Evolutionary conservation across 116 monocot species (phyloP).

Genomic region (Posidonia oceanica): DNA sequence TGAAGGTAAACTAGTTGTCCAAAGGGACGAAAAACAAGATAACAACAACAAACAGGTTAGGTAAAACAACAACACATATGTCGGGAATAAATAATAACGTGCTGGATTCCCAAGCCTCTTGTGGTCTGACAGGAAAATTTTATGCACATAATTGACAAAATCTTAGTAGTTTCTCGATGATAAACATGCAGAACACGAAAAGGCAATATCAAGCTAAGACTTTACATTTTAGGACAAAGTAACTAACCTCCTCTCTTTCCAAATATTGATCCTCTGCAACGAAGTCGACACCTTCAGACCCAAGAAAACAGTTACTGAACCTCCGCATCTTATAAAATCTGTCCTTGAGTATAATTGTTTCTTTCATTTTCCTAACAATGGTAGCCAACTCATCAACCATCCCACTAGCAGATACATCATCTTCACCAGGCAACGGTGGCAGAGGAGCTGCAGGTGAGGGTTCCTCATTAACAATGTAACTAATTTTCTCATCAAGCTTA

Average conservation of each 20-base stretch:
- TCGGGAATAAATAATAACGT: too few species aligned
- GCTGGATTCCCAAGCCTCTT: too few species aligned
- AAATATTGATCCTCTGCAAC: constrained; percentile 77
- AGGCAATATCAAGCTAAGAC: too few species aligned
- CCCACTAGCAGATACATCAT: constrained; percentile 71
- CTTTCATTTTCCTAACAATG: constrained; percentile 76
- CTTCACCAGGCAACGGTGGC: constrained; percentile 87
- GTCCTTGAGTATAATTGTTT: constrained; percentile 45
- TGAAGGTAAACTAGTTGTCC: too few species aligned
- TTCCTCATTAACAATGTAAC: constrained; percentile 37
- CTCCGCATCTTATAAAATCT: constrained; percentile 75
- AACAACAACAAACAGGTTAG: too few species aligned
- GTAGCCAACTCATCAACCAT: constrained; percentile 75
- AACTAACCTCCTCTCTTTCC: constrained; percentile 79
- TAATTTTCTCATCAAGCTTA: constrained; percentile 52
- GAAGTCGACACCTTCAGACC: constrained; percentile 85
- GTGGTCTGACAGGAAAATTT: too few species aligned
- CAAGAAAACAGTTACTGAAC: constrained; percentile 84
- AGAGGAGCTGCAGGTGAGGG: constrained; percentile 58
- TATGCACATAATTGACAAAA: too few species aligned
- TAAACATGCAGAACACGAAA: too few species aligned
- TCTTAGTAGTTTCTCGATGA: too few species aligned
- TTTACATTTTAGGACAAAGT: background rate
- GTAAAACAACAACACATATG: too few species aligned
- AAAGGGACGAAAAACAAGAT: too few species aligned